Evolutionary conservation across 495 filamentous ascomycete genomes (phyloP).

Genomic region (Talaromyces trachyspermus): DNA sequence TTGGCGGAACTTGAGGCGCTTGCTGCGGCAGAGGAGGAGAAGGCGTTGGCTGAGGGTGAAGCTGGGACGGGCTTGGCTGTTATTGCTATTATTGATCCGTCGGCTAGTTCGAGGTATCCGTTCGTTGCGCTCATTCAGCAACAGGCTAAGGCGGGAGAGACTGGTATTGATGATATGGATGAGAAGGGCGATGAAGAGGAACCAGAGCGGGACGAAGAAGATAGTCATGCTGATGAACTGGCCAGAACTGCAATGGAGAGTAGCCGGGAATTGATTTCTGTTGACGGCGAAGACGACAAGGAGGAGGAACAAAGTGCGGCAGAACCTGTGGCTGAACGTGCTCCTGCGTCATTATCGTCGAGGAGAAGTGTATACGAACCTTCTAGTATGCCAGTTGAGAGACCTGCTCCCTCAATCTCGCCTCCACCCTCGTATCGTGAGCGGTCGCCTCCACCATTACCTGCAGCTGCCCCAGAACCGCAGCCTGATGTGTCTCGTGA

Average conservation of each 20-base stretch:
- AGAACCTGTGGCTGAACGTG: not conserved
- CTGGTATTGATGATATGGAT: not conserved
- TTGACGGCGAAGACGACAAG: not conserved
- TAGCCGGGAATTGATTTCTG: not conserved
- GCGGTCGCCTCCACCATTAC: not conserved
- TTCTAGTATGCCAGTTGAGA: not conserved
- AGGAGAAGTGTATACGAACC: not conserved
- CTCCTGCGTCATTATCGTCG: no score
- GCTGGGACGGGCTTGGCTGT: not conserved
- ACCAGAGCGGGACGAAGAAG: not conserved
- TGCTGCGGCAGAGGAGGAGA: not conserved
- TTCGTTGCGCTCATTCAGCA: conserved; percentile 2
- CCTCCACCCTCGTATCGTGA: not conserved
- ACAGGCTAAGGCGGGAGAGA: not conserved
- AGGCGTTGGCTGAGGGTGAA: conserved; percentile 3
- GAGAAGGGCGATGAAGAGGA: not conserved
- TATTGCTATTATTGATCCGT: not conserved
- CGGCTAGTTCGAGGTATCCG: not conserved
- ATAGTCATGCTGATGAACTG: not conserved
- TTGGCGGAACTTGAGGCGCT: conserved; percentile 3
- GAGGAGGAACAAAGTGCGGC: not conserved
- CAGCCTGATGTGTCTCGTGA: not conserved
- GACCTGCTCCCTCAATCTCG: not conserved
- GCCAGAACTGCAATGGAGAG: not conserved
- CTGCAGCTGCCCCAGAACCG: not conserved